These are phyloP conservation scores for Clohesyomyces aquaticus DNA, from an alignment of 495 filamentous ascomycete genomes.

Conservation along the genomic window DNA sequence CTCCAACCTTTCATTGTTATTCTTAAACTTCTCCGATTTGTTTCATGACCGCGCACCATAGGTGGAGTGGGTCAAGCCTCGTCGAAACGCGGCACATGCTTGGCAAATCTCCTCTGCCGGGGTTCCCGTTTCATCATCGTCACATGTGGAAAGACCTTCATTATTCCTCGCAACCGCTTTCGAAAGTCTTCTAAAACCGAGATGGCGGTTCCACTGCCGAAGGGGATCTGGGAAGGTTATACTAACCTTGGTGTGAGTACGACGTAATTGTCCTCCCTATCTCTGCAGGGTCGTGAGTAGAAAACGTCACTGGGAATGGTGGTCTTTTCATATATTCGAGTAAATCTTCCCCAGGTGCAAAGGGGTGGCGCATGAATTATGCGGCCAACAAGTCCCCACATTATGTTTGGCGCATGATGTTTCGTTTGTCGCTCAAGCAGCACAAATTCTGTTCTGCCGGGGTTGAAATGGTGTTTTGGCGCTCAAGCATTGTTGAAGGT, in stretches of 20 bases:
- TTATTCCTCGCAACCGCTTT: not conserved
- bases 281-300: too few relatives aligned
- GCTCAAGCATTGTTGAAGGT: slow-evolving; percentile 13
- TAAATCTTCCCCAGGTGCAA: not conserved
- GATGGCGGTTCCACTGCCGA: slow-evolving; percentile 1
- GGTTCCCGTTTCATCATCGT: slow-evolving; percentile 7
- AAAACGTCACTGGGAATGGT: too few relatives aligned
- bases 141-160: slow-evolving; percentile 19
- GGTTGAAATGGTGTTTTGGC: not conserved
- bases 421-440: slow-evolving; percentile 33
- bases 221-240: too few relatives aligned
- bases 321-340: too few relatives aligned
- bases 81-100: slow-evolving; percentile 6
- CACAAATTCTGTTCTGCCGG: not conserved
- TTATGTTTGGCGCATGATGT: slow-evolving; percentile 24
- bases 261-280: too few relatives aligned
- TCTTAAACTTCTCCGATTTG: not conserved
- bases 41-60: not conserved
- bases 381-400: not conserved
- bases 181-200: slow-evolving; percentile 4
- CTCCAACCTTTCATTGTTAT: not conserved
- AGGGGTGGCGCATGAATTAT: not conserved
- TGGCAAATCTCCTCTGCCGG: slow-evolving; percentile 7
- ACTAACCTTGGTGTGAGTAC: too few relatives aligned
- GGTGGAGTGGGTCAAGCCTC: not conserved